Evolutionary conservation across 345 rosid species (phyloP).

Genomic region (Pistacia atlantica): DNA sequence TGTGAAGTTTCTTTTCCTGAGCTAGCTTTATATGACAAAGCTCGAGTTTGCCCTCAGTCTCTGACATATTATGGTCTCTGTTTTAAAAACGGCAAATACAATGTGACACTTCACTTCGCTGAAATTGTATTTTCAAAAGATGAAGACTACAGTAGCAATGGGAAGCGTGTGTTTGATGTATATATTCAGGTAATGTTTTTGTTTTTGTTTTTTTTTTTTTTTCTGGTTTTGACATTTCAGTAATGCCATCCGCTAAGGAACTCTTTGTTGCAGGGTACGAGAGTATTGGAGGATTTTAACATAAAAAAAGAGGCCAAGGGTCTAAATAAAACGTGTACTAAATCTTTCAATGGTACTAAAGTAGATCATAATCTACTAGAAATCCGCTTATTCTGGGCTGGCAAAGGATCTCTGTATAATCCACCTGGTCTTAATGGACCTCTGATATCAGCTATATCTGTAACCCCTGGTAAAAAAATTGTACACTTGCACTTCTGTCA

Average conservation of each 20-base stretch:
- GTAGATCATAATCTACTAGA: neutral
- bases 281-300: constrained; percentile 1
- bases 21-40: neutral
- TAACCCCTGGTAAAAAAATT: too few relatives aligned
- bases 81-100: constrained; percentile 21
- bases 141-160: constrained; percentile 14
- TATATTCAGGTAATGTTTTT: constrained; percentile 24
- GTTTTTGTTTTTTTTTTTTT: too few relatives aligned
- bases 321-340: neutral
- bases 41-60: constrained; percentile 30
- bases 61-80: constrained; percentile 31
- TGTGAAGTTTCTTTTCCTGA: neutral
- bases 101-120: constrained; percentile 24
- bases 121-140: constrained; percentile 12
- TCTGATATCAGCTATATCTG: neutral
- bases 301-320: constrained; percentile 7
- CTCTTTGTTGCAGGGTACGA: constrained; percentile 6
- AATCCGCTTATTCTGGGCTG: constrained; percentile 21
- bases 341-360: neutral
- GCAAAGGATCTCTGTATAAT: constrained; percentile 12
- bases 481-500: too few relatives aligned
- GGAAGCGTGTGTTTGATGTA: constrained; percentile 29
- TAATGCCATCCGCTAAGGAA: neutral
- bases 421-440: constrained; percentile 16
- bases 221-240: neutral